Evolutionary conservation across 305 asterid species (phyloP).

Genomic region (Fraxinus greggii): DNA sequence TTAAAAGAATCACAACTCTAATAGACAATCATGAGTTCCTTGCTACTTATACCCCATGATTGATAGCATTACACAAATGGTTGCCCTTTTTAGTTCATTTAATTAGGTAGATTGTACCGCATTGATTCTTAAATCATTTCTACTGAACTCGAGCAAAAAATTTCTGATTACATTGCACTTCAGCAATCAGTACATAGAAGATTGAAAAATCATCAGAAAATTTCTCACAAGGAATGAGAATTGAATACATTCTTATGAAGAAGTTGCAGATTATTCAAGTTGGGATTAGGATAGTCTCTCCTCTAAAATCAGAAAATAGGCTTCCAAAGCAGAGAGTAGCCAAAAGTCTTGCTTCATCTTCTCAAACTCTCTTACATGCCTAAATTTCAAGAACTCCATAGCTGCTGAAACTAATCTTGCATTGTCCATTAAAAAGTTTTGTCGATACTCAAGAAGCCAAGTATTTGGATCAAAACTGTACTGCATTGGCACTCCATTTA

Average conservation of each 20-base stretch:
- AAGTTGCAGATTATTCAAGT: constrained; percentile 31
- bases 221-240: constrained; percentile 51
- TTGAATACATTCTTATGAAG: not conserved
- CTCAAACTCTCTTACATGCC: constrained; percentile 43
- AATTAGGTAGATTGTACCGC: not conserved
- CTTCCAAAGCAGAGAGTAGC: constrained; percentile 36
- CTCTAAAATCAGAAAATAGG: constrained; percentile 21
- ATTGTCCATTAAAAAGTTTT: constrained; percentile 42
- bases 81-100: not conserved
- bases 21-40: not conserved
- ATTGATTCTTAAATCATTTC: not conserved
- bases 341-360: constrained; percentile 51
- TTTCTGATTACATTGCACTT: not conserved
- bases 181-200: not conserved
- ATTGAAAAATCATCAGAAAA: not conserved
- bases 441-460: constrained; percentile 75
- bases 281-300: constrained; percentile 33
- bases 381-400: constrained; percentile 47
- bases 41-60: not conserved
- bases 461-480: constrained; percentile 70
- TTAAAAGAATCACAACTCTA: not conserved
- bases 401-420: constrained; percentile 45
- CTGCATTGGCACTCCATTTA: constrained; percentile 68
- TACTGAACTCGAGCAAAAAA: not conserved
- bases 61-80: not conserved